These are phyloP conservation scores for Trichoderma asperelloides DNA, from an alignment of 495 filamentous ascomycete genomes.

Conservation along the genomic window DNA sequence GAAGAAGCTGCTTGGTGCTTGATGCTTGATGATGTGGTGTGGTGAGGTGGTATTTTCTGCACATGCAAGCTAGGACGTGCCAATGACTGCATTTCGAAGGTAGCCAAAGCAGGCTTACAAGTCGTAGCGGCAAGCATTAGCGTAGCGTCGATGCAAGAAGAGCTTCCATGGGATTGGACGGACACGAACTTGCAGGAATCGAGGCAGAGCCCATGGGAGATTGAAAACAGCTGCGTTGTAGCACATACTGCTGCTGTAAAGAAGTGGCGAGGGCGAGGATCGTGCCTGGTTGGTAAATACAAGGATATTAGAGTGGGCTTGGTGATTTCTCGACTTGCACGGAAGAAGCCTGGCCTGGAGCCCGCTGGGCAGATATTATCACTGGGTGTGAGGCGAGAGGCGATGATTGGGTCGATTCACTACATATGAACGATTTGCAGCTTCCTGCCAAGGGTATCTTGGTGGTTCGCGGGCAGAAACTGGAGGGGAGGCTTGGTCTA, in stretches of 20 bases:
- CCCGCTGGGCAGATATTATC: not conserved
- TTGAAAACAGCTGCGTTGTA: not conserved
- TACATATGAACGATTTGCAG: too few relatives aligned
- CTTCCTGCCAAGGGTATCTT: not conserved
- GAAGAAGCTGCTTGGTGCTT: not conserved
- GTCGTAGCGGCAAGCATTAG: not conserved
- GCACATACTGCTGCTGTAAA: too few relatives aligned
- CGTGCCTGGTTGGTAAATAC: not conserved
- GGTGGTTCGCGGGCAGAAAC: not conserved
- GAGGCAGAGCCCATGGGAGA: not conserved
- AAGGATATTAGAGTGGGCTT: too few relatives aligned
- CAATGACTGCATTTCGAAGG: not conserved
- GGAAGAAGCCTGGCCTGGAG: not conserved
- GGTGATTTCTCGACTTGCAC: too few relatives aligned
- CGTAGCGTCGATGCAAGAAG: not conserved
- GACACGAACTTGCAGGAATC: not conserved
- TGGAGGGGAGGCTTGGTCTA: too few relatives aligned
- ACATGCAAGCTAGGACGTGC: not conserved
- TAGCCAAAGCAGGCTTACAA: not conserved
- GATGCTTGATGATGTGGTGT: not conserved
- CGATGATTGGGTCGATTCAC: slow-evolving; percentile 1
- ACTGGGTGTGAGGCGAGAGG: not conserved
- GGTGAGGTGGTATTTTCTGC: not conserved
- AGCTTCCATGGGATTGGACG: not conserved
- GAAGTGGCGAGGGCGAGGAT: not conserved